phyloP scores from a whole-genome alignment of 805 yeast species.

The Candida pseudoglaebosa region DNA sequence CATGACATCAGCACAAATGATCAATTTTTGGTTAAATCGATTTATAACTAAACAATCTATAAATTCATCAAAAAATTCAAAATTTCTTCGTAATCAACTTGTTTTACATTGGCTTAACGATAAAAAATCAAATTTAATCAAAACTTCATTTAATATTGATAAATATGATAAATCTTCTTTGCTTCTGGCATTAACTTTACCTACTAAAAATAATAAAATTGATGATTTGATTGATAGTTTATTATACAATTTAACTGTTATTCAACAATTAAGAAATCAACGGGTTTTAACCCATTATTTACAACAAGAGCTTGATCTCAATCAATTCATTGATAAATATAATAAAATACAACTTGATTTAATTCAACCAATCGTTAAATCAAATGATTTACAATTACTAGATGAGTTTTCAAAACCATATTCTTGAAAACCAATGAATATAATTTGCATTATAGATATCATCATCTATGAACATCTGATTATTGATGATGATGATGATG shows the following conservation, averaged over 20 bases:
- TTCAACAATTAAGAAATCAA: slow-evolving; percentile 19
- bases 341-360: slow-evolving; percentile 16
- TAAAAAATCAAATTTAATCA: background rate
- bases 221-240: slow-evolving; percentile 42
- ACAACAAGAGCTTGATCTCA: slow-evolving; percentile 16
- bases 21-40: slow-evolving; percentile 35
- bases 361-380: slow-evolving; percentile 12
- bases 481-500: no score
- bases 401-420: background rate
- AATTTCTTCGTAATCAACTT: slow-evolving; percentile 7
- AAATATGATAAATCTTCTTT: slow-evolving; percentile 6
- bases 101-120: slow-evolving; percentile 10
- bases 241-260: slow-evolving; percentile 28
- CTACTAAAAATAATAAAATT: slow-evolving; percentile 18
- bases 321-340: slow-evolving; percentile 19
- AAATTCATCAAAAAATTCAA: slow-evolving; percentile 2
- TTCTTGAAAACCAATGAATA: no score
- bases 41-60: slow-evolving; percentile 18
- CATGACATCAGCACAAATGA: slow-evolving; percentile 33
- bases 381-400: slow-evolving; percentile 9
- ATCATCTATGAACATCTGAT: no score
- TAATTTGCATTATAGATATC: no score
- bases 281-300: slow-evolving; percentile 13
- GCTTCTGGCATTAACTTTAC: slow-evolving; percentile 8
- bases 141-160: slow-evolving; percentile 6